Percentiles rank a stretch among this genome's conserved stretches.
phyloP scores from a whole-genome alignment of 805 yeast species.

The Starmerella potacharoeniae region DNA sequence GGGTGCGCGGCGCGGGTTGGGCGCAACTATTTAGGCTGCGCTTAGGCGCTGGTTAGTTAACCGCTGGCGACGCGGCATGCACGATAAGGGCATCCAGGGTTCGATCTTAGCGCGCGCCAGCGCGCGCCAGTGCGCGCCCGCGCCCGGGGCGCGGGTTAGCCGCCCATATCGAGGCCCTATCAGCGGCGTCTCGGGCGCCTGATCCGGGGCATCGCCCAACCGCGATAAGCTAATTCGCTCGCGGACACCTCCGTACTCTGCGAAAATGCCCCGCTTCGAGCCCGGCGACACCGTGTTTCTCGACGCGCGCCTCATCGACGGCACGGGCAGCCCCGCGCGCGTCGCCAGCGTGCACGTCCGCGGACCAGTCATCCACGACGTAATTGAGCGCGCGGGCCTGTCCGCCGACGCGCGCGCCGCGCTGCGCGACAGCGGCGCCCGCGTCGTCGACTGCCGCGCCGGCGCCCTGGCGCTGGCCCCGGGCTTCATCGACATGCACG shows the following conservation, averaged over 20 bases:
- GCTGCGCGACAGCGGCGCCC: neutral
- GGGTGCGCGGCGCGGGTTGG: too few relatives aligned
- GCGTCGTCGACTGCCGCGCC: slow-evolving; percentile 8
- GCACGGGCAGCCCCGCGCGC: slow-evolving; percentile 6
- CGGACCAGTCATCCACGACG: neutral
- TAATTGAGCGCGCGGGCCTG: neutral
- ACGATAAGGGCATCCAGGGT: neutral
- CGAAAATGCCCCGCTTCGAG: neutral
- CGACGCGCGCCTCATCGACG: slow-evolving; percentile 10
- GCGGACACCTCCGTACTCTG: too few relatives aligned
- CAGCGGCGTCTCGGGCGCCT: neutral
- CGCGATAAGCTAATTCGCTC: too few relatives aligned
- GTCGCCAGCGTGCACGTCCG: slow-evolving; percentile 7
- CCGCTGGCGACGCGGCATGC: neutral
- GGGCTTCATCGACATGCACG: slow-evolving; percentile 19
- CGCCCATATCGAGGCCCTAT: neutral
- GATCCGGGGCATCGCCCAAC: too few relatives aligned
- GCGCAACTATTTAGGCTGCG: too few relatives aligned
- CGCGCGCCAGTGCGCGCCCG: neutral
- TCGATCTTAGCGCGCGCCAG: neutral
- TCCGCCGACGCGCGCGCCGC: neutral
- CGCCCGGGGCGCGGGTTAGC: neutral
- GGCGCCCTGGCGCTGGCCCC: slow-evolving; percentile 10
- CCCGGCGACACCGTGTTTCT: slow-evolving; percentile 3
- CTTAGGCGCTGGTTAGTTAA: neutral